Percentiles rank a stretch among this genome's conserved stretches.
Conservation (phyloP, 2,329 filamentous ascomycete genomes). For the Aspergillus texensis region DNA sequence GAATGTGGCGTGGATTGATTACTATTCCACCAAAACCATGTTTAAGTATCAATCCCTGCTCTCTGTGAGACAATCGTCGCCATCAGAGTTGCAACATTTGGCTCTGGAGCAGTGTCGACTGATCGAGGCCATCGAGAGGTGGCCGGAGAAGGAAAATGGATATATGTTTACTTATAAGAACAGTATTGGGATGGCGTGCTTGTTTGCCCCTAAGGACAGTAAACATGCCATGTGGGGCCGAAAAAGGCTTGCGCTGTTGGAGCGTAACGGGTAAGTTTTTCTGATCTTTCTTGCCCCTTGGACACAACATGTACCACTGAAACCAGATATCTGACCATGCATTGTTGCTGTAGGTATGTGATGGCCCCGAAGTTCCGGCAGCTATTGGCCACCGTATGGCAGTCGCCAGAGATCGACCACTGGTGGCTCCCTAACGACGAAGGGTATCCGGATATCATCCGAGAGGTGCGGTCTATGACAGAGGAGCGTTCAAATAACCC, state of each 20-base stretch:
- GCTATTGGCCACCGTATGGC: constrained; percentile 76
- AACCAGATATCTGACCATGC: not conserved
- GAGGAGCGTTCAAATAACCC: constrained; percentile 69
- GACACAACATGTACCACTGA: not conserved
- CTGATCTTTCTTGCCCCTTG: not conserved
- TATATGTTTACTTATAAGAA: constrained; percentile 74
- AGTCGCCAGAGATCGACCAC: constrained; percentile 67
- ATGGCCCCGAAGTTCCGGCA: constrained; percentile 73
- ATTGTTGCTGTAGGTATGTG: constrained; percentile 66
- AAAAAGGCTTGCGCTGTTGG: constrained; percentile 75
- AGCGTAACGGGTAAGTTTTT: constrained; percentile 71
- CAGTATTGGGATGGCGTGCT: constrained; percentile 71
- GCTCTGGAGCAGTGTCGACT: constrained; percentile 74
- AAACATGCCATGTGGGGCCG: constrained; percentile 78
- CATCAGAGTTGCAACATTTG: constrained; percentile 60
- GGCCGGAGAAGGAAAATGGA: constrained; percentile 70
- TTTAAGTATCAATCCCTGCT: constrained; percentile 72
- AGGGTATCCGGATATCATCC: constrained; percentile 72
- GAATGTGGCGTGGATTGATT: constrained; percentile 75
- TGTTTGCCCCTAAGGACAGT: constrained; percentile 77
- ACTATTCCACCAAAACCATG: constrained; percentile 78
- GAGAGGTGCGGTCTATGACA: constrained; percentile 77
- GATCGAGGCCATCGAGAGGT: constrained; percentile 76
- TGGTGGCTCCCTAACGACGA: constrained; percentile 93
- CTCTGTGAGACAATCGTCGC: constrained; percentile 54